phyloP scores from a whole-genome alignment of 1,139 yeast species.

The Zygosaccharomyces sapae region DNA sequence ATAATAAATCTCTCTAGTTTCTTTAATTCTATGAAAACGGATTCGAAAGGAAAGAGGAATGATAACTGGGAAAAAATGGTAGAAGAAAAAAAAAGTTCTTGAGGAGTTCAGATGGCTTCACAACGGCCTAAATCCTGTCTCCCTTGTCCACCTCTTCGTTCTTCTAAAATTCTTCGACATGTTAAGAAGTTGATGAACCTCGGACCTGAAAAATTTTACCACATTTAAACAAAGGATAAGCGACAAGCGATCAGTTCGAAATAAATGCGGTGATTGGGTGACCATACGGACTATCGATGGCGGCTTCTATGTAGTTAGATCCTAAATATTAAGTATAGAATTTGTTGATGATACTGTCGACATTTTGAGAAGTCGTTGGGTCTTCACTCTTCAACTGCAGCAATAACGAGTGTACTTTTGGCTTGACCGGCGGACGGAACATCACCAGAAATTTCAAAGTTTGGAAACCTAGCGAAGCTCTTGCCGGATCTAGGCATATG shows the following conservation, averaged over 20 bases:
- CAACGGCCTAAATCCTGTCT: not conserved
- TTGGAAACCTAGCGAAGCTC: slow-evolving; percentile 75
- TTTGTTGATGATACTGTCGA: slow-evolving; percentile 50
- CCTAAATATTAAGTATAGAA: slow-evolving; percentile 27
- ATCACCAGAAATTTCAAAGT: slow-evolving; percentile 76
- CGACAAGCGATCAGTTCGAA: not conserved
- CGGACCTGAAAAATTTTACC: slow-evolving; percentile 12
- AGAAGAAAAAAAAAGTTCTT: not conserved
- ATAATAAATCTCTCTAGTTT: too few species aligned
- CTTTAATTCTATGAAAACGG: not conserved
- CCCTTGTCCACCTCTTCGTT: slow-evolving; percentile 1
- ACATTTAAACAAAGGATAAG: slow-evolving; percentile 1
- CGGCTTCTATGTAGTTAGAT: slow-evolving; percentile 2
- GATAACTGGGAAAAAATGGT: not conserved
- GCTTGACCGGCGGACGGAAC: slow-evolving; percentile 84
- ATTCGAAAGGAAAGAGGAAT: not conserved
- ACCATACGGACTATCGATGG: not conserved
- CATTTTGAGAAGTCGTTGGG: slow-evolving; percentile 54
- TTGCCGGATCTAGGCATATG: slow-evolving; percentile 79
- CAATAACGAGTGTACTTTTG: slow-evolving; percentile 60
- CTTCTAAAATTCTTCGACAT: not conserved
- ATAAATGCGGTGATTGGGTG: slow-evolving; percentile 14
- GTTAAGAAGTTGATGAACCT: not conserved
- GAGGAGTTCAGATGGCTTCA: not conserved
- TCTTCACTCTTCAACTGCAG: slow-evolving; percentile 51